Evolutionary conservation across 2,329 filamentous ascomycete genomes (phyloP).

Genomic region (Penicillium janthinellum): DNA sequence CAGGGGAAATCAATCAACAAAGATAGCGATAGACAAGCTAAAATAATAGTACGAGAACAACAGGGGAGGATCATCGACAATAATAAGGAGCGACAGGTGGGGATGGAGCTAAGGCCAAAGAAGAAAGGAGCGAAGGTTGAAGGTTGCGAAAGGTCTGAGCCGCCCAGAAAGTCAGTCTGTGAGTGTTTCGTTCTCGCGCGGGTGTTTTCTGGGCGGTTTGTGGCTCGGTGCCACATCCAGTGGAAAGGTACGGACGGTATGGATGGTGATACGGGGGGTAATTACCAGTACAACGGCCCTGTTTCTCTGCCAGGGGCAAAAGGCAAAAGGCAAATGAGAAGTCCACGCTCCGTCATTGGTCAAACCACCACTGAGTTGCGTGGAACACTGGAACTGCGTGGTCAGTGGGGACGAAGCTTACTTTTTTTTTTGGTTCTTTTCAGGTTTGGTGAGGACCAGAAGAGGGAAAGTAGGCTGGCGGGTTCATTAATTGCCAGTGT

Average conservation of each 20-base stretch:
- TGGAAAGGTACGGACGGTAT: too few species aligned
- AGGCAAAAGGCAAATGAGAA: constrained; percentile 3
- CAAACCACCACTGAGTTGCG: background rate
- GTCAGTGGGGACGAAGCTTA: background rate
- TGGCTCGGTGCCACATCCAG: too few species aligned
- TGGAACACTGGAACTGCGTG: background rate
- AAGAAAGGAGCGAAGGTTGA: constrained; percentile 23
- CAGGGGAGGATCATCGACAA: constrained; percentile 18
- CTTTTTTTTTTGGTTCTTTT: background rate
- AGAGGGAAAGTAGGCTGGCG: background rate
- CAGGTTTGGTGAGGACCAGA: background rate
- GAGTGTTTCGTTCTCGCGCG: too few species aligned
- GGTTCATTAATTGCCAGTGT: too few species aligned
- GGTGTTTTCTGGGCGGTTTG: too few species aligned
- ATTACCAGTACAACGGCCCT: background rate
- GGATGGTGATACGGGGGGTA: background rate
- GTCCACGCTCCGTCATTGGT: background rate
- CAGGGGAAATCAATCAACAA: background rate
- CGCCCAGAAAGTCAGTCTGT: too few species aligned
- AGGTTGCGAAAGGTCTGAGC: constrained; percentile 26
- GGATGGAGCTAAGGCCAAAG: constrained; percentile 22
- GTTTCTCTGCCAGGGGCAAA: background rate
- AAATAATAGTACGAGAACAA: background rate
- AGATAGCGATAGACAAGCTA: background rate
- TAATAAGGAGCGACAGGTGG: constrained; percentile 29